Percentiles rank a stretch among this genome's conserved stretches.
Evolutionary conservation across 345 rosid species (phyloP).

Genomic region (Orychophragmus violaceus): DNA sequence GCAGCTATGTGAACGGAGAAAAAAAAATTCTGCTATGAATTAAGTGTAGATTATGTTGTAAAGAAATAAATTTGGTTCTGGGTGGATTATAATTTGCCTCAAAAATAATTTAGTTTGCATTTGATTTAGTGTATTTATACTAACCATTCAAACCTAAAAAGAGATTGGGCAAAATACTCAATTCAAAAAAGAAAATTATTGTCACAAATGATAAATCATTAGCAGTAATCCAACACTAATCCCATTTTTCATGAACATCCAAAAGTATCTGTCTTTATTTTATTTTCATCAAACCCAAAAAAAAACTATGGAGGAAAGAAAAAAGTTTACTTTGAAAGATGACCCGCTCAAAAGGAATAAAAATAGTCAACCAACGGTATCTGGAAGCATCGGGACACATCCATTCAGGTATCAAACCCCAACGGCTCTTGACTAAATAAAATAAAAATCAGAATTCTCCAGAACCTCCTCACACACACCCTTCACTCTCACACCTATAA

Average conservation of each 20-base stretch:
- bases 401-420: background rate
- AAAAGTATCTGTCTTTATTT: background rate
- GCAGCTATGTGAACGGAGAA: too few relatives aligned
- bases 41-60: too few relatives aligned
- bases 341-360: background rate
- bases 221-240: background rate
- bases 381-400: conserved; percentile 18
- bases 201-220: background rate
- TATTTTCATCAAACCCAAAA: background rate
- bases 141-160: too few relatives aligned
- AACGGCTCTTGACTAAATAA: background rate
- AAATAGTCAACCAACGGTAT: background rate
- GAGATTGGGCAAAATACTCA: background rate
- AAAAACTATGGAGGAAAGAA: background rate
- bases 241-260: background rate
- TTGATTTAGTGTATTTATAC: too few relatives aligned
- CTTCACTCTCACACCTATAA: conserved; percentile 9
- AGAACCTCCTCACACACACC: background rate
- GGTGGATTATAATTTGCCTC: too few relatives aligned
- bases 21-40: too few relatives aligned
- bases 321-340: background rate
- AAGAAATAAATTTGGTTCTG: too few relatives aligned
- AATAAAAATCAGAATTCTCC: background rate
- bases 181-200: background rate
- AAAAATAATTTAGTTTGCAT: too few relatives aligned